Base-by-base conservation (phyloP, 805 yeast species). In the Grigorovia jiainica region DNA sequence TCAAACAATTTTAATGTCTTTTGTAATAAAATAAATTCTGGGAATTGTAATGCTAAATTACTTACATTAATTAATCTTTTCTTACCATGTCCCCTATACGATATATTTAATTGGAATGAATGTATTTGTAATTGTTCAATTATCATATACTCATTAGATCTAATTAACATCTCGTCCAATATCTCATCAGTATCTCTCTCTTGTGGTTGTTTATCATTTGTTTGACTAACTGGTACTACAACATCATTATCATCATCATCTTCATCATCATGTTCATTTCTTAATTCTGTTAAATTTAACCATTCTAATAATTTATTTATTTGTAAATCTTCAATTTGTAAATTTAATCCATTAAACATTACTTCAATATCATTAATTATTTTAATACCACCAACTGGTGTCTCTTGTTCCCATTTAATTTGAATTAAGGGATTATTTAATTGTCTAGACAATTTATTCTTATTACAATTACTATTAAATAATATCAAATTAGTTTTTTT, bases 351-450 rank as follows among this genome's bases (percentile, higher is more conserved):
- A 40, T 73, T 71, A 15, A 86, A 58, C 1, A 64, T 60, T 16
- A 85, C 67, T 30, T 75, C 75, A 19, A 86, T 79, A 39, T 72
- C 65, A 45, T 77, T 78, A 63, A 89, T 68, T 19, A 89, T 79
- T n/a, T 83, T 74, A 39, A 89, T 87, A 9, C 97, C 97, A 25
- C 96, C 97, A 43, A 90, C 82, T 0, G 95, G 87, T 42, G 75
- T 76, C 40, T 82, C 74, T 79, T 83, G 75, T n/a, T 76, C 73
- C 97, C 97, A 89, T 9, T 63, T 55, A 2, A 79, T 60, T 6
- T 62, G 60, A 7, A 80, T 57, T 46, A 75, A 59, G 29, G 64
- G 65, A 11, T 38, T 39, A 21, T 42, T 27, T 20, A 38, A 9
- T 8, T n/a, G n/a, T n/a, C n/a, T n/a, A n/a, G n/a, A n/a, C n/a